Evolutionary conservation across 805 yeast genomes (phyloP).

Genomic region (Spathaspora passalidarum): DNA sequence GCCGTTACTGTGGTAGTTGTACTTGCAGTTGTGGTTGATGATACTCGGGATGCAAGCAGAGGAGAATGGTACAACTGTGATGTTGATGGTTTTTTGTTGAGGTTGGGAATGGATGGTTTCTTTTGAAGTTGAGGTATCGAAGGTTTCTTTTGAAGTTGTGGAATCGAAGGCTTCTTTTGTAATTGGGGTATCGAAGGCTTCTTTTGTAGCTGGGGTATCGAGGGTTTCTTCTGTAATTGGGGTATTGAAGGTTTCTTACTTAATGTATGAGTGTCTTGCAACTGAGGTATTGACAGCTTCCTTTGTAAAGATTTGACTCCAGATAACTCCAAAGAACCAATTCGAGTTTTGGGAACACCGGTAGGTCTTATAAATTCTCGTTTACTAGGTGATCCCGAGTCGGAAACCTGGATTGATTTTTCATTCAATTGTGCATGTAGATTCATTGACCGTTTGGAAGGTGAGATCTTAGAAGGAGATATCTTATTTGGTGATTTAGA

Average conservation of each 20-base stretch:
- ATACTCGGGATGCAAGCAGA: constrained; percentile 8
- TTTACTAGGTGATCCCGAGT: constrained; percentile 14
- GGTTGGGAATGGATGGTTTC: constrained; percentile 10
- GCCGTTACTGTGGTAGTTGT: constrained; percentile 13
- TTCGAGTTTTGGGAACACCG: constrained; percentile 14
- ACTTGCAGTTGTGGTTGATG: constrained; percentile 12
- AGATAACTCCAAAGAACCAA: constrained; percentile 33
- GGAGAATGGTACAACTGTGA: constrained; percentile 10
- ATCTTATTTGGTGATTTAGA: constrained; percentile 33
- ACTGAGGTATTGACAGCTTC: constrained; percentile 13
- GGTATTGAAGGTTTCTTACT: constrained; percentile 11
- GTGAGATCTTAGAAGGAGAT: constrained; percentile 27
- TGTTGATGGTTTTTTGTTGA: constrained; percentile 14
- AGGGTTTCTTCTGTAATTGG: constrained; percentile 13
- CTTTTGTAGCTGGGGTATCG: constrained; percentile 11
- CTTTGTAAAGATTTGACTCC: constrained; percentile 24
- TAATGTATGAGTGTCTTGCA: constrained; percentile 10
- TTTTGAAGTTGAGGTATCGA: constrained; percentile 15
- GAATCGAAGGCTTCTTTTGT: constrained; percentile 17
- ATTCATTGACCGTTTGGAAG: constrained; percentile 39
- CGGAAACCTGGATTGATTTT: constrained; percentile 8
- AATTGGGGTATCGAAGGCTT: constrained; percentile 14
- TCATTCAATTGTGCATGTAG: constrained; percentile 25
- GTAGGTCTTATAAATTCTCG: constrained; percentile 6
- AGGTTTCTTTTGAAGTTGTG: constrained; percentile 16